Evolutionary conservation across 2,329 filamentous ascomycete genomes (phyloP).

Genomic region (Sclerotinia sclerotiorum): DNA sequence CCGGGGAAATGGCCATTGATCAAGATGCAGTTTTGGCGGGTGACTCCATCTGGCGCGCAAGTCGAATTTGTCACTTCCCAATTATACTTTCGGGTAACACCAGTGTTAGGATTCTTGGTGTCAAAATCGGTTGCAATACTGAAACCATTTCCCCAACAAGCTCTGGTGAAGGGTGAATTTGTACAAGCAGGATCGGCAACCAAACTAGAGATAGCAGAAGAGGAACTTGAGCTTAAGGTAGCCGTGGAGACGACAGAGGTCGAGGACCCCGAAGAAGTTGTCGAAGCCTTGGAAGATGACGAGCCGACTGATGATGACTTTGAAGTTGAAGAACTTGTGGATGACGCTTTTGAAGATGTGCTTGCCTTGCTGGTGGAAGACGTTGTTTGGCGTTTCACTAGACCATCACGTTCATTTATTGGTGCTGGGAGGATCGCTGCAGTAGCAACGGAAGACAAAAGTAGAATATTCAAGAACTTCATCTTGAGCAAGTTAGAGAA

Average conservation of each 20-base stretch:
- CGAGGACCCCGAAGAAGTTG: slow-evolving; percentile 8
- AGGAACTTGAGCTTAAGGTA: slow-evolving; percentile 11
- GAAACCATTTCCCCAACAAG: slow-evolving; percentile 40
- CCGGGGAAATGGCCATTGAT: slow-evolving; percentile 39
- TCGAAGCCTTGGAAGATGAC: slow-evolving; percentile 6
- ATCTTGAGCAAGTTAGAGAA: slow-evolving; percentile 23
- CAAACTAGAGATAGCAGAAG: slow-evolving; percentile 19
- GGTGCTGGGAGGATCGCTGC: slow-evolving; percentile 11
- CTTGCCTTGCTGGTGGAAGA: slow-evolving; percentile 2
- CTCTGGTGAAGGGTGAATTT: slow-evolving; percentile 38
- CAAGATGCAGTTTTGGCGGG: slow-evolving; percentile 50
- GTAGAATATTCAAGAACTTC: slow-evolving; percentile 21
- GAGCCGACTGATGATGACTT: slow-evolving; percentile 3
- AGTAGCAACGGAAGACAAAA: slow-evolving; percentile 15
- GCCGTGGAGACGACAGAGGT: neutral
- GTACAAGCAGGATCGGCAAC: slow-evolving; percentile 32
- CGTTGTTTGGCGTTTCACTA: slow-evolving; percentile 1
- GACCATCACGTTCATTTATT: slow-evolving; percentile 13
- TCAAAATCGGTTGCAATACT: slow-evolving; percentile 40
- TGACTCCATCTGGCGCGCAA: slow-evolving; percentile 44
- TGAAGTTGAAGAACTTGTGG: slow-evolving; percentile 3
- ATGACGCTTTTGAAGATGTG: neutral
- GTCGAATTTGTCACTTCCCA: slow-evolving; percentile 34
- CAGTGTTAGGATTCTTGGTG: slow-evolving; percentile 39
- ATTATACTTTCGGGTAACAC: slow-evolving; percentile 39